Evolutionary conservation across 2,329 filamentous ascomycete genomes (phyloP), one percentile per base, ranked within the genome.

Genomic region (Alternaria brassicae): DNA sequence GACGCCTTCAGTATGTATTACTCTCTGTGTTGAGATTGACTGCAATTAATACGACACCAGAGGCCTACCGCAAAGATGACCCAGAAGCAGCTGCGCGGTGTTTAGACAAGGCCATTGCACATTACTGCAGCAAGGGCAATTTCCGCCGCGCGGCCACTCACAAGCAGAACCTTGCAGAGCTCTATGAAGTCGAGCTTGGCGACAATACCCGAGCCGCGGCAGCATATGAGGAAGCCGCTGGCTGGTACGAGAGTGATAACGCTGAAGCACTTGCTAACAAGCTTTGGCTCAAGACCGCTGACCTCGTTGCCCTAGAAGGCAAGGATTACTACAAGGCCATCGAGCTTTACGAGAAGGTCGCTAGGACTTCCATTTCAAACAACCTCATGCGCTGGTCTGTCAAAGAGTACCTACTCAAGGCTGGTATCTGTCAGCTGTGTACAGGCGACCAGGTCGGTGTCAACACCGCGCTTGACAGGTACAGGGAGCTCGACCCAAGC

Each of bases 321-420:
- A 91, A 97, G 76, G 97, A 96, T 82, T 89, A 77, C 62, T 77
- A 77, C 67, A 77, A 77, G 41, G 73, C 74, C 32, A 77, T 77
- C 52, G 71, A 70, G 30, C 68, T 77, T 68, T 97, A 91, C 81
- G 94, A 98, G 78, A 89, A 90, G 72, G 92, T 97, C 48, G 91
- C 92, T 40, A 85, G 86, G 57, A 85, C 86, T 41, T 90, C 90
- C 34, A 88, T 97, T 71, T 89, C 89, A 78, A 97, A 96, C 83
- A 95, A 96, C 78, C 83, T 97, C 8, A 77, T 77, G 74, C 72
- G 74, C 57, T 77, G 73, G 73, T 78, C 75, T 8, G 92, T 98
- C 65, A 98, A 97, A 80, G 93, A 97, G 67, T 97, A 97, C 81
- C 89, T 97, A 73, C 85, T 98, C 73, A 97, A 97, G 81, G 92